A percentile compares a stretch with the other conserved stretches of the same genome.
Evolutionary conservation across 1,284 basidiomycete species (phyloP).

Genomic region (Apiotrichum sp.): DNA sequence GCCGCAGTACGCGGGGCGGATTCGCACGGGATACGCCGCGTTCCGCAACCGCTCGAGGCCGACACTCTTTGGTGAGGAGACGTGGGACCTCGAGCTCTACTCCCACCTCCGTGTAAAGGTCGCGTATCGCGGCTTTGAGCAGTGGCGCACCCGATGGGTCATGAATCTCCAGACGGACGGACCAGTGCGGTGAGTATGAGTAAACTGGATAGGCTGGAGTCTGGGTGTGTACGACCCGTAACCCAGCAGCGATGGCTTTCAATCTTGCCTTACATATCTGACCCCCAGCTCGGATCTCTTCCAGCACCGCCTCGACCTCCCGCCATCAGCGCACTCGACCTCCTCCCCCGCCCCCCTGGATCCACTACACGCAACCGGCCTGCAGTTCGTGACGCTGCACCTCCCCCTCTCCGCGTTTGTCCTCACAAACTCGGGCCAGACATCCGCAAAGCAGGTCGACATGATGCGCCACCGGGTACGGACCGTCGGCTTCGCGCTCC

Average conservation of each 20-base stretch:
- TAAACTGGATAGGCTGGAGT: background rate
- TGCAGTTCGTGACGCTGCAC: constrained; percentile 48
- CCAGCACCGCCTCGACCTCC: constrained; percentile 50
- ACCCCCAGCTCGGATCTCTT: constrained; percentile 49
- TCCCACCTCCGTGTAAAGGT: constrained; percentile 49
- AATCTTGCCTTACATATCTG: background rate
- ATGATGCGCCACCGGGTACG: constrained; percentile 49
- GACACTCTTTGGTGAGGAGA: constrained; percentile 49
- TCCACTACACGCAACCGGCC: constrained; percentile 20
- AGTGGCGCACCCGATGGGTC: constrained; percentile 48
- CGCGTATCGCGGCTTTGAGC: constrained; percentile 43
- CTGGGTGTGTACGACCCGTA: no score
- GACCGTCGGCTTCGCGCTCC: constrained; percentile 49
- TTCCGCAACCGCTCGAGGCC: constrained; percentile 49
- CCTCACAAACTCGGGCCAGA: constrained; percentile 50
- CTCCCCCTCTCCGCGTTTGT: constrained; percentile 51
- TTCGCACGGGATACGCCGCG: constrained; percentile 50
- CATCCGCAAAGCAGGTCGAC: constrained; percentile 44
- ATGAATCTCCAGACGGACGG: constrained; percentile 52
- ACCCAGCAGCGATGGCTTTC: background rate
- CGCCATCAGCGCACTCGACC: constrained; percentile 26
- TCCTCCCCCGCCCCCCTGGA: constrained; percentile 21
- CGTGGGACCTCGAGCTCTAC: constrained; percentile 49
- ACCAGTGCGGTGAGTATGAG: constrained; percentile 40
- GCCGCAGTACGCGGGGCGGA: constrained; percentile 31